phyloP scores from a whole-genome alignment of 345 rosid species.

The Hypericum androsaemum region DNA sequence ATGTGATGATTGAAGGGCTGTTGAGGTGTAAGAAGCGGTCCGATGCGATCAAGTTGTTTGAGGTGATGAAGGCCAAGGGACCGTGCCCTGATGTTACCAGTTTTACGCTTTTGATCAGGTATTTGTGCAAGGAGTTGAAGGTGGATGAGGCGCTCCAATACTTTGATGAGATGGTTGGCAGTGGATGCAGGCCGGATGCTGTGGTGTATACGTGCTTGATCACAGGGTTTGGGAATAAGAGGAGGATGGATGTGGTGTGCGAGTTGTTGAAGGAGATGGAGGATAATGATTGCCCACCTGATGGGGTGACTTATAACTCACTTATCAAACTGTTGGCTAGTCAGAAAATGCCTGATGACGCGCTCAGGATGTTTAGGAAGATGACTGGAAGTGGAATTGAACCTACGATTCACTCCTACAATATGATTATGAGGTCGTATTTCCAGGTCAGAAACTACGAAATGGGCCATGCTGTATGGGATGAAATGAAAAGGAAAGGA shows the following conservation, averaged over 20 bases:
- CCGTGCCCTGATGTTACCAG: slow-evolving; percentile 62
- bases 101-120: slow-evolving; percentile 58
- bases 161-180: slow-evolving; percentile 65
- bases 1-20: slow-evolving; percentile 75
- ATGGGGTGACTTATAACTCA: slow-evolving; percentile 71
- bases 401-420: slow-evolving; percentile 70
- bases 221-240: slow-evolving; percentile 68
- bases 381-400: slow-evolving; percentile 49
- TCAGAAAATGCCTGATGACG: slow-evolving; percentile 60
- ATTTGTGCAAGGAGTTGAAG: slow-evolving; percentile 60
- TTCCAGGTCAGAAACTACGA: slow-evolving; percentile 51
- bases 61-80: slow-evolving; percentile 78
- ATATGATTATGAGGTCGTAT: slow-evolving; percentile 82
- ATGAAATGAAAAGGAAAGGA: slow-evolving; percentile 66
- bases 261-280: slow-evolving; percentile 71
- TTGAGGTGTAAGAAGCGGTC: slow-evolving; percentile 54
- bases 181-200: slow-evolving; percentile 51
- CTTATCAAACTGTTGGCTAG: slow-evolving; percentile 65
- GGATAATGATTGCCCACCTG: slow-evolving; percentile 63
- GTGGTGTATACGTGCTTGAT: slow-evolving; percentile 79
- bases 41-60: slow-evolving; percentile 69
- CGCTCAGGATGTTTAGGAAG: slow-evolving; percentile 49
- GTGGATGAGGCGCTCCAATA: slow-evolving; percentile 65
- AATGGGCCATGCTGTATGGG: slow-evolving; percentile 62
- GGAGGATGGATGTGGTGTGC: slow-evolving; percentile 56